Evolutionary conservation across 2,329 filamentous ascomycete genomes (phyloP).

Genomic region (Clonostachys sp.): DNA sequence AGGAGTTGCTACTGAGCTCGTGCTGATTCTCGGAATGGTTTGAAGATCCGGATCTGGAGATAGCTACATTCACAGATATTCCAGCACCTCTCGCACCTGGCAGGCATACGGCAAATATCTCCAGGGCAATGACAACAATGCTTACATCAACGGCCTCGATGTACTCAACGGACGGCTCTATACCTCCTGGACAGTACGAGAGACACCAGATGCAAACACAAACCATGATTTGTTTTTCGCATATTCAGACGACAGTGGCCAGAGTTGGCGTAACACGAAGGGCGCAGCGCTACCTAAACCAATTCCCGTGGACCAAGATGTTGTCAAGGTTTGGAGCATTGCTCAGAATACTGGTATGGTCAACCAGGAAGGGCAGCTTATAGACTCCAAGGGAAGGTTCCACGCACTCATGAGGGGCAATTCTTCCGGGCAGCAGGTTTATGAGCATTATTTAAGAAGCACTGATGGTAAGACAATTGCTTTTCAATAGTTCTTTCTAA

Average conservation of each 20-base stretch:
- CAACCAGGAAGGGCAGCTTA: slow-evolving; percentile 12
- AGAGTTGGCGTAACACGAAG: slow-evolving; percentile 8
- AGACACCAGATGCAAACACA: slow-evolving; percentile 9
- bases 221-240: slow-evolving; percentile 12
- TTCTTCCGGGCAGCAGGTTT: slow-evolving; percentile 5
- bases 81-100: slow-evolving; percentile 5
- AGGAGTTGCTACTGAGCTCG: not conserved
- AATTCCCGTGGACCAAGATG: slow-evolving; percentile 2
- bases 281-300: slow-evolving; percentile 2
- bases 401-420: slow-evolving; percentile 9
- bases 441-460: slow-evolving; percentile 8
- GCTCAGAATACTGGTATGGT: slow-evolving; percentile 9
- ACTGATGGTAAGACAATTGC: slow-evolving; percentile 1
- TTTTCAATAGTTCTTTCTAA: not conserved
- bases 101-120: slow-evolving; percentile 8
- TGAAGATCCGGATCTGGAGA: slow-evolving; percentile 7
- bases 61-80: slow-evolving; percentile 10
- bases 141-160: slow-evolving; percentile 11
- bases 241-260: slow-evolving; percentile 6
- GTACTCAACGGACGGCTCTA: slow-evolving; percentile 5
- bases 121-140: slow-evolving; percentile 9
- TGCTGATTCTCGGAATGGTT: no score
- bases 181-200: slow-evolving; percentile 10
- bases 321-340: slow-evolving; percentile 4
- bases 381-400: slow-evolving; percentile 7